Evolutionary conservation across 768 basidiomycete genomes (phyloP).

Genomic region (Mycena capillaripes): DNA sequence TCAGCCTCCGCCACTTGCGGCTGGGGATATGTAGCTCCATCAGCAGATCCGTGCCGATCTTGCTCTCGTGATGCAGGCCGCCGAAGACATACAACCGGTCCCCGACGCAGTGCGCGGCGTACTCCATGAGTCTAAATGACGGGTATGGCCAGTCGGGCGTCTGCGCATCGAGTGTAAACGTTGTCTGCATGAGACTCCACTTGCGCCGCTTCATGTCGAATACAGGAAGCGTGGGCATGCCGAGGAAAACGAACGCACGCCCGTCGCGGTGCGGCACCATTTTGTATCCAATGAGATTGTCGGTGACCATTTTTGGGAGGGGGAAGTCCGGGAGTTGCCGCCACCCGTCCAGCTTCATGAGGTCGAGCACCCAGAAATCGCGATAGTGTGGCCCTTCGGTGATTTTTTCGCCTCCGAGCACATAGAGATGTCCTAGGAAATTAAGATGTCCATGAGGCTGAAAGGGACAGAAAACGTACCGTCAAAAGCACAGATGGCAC

Average conservation of each 20-base stretch:
- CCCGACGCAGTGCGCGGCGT: constrained; percentile 43
- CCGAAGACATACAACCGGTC: constrained; percentile 56
- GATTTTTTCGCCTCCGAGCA: constrained; percentile 46
- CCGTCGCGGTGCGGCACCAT: constrained; percentile 42
- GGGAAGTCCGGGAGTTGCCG: constrained; percentile 43
- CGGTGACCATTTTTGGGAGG: constrained; percentile 27
- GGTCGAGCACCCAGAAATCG: constrained; percentile 46
- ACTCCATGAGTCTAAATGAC: constrained; percentile 24
- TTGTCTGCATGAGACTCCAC: constrained; percentile 49
- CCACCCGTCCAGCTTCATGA: constrained; percentile 44
- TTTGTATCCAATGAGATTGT: constrained; percentile 39
- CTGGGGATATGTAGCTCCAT: constrained; percentile 54
- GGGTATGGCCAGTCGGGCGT: constrained; percentile 44
- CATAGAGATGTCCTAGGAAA: constrained; percentile 43
- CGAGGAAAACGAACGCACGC: constrained; percentile 55
- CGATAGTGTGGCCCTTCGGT: constrained; percentile 43
- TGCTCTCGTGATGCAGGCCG: constrained; percentile 43
- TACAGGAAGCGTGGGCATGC: constrained; percentile 42
- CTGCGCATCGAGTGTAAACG: constrained; percentile 36
- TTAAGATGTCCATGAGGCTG: background rate
- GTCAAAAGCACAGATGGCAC: constrained; percentile 45
- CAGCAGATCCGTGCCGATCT: constrained; percentile 53
- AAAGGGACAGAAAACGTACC: constrained; percentile 29
- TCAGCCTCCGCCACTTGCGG: constrained; percentile 44
- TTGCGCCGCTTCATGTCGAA: constrained; percentile 51